Evolutionary conservation across 176 grass and related monocot species (phyloP).

Genomic region (Cymbopogon citratus): DNA sequence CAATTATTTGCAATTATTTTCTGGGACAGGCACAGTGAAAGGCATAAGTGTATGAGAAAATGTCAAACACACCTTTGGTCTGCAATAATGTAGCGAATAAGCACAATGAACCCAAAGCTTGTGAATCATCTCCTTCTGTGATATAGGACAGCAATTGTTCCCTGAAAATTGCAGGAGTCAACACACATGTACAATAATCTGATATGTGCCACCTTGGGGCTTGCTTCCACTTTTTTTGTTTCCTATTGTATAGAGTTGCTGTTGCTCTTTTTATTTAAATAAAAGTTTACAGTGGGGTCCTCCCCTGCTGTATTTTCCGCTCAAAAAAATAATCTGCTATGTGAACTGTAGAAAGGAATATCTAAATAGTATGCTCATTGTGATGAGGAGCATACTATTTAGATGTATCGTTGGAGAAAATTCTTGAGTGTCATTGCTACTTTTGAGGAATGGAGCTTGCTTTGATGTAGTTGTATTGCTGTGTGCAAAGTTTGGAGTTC

Average conservation of each 20-base stretch:
- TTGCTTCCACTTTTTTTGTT: too few relatives aligned
- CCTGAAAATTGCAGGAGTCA: slow-evolving; percentile 46
- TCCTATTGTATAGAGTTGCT: too few relatives aligned
- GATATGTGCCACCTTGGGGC: background rate
- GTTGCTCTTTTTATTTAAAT: too few relatives aligned
- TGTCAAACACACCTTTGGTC: slow-evolving; percentile 72
- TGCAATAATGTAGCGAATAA: slow-evolving; percentile 91
- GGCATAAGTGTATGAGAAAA: slow-evolving; percentile 8
- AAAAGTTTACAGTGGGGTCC: too few relatives aligned
- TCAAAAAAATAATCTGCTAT: slow-evolving; percentile 13
- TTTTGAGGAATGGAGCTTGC: too few relatives aligned
- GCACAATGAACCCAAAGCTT: slow-evolving; percentile 95
- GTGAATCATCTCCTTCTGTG: slow-evolving; percentile 47
- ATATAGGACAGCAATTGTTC: slow-evolving; percentile 86
- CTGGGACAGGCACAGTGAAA: slow-evolving; percentile 12
- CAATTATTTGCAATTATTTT: slow-evolving; percentile 16
- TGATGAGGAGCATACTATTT: background rate
- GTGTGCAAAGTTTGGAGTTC: too few relatives aligned
- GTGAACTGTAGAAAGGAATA: background rate
- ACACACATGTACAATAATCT: slow-evolving; percentile 23
- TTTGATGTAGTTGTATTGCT: too few relatives aligned
- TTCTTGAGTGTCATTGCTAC: too few relatives aligned
- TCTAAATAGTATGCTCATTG: background rate
- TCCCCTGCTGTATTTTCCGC: too few relatives aligned
- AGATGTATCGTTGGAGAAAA: background rate